Base-by-base conservation (phyloP, 108 stramenopile species). In the Skeletonema menzelii region DNA sequence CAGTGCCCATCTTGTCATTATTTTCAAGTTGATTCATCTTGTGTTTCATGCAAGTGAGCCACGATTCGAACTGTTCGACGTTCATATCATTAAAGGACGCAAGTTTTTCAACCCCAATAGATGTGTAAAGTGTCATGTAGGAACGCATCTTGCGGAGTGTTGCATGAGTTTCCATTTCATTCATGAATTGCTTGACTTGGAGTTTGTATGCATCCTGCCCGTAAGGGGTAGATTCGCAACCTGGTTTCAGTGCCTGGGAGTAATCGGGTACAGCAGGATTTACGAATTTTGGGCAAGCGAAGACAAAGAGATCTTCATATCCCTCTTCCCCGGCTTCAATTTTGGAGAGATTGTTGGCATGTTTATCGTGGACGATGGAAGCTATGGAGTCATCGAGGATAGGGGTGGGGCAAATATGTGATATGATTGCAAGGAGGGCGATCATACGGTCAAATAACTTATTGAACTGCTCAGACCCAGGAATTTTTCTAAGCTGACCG, bases 41-140 rank as follows among this genome's bases (percentile, higher is more conserved):
- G 60, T 87, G 82, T 69, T 95, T 95, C 67, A 86, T 83, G n/a
- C 84, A 77, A 15, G 85, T 27, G 15, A 95, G 59, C 55, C 81
- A 69, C 1, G 86, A 62, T 37, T 79, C 67, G 64, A 90, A 85
- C 46, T 85, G 65, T 17, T 80, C 81, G 27, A 57, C 64, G 32
- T 76, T 76, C 42, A 94, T 79, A 71, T 91, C 90, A 62, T 89
- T 88, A 82, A 97, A 99, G 15, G 80, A 63, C 8, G 93, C 91
- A 30, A 99, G 80, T 75, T 99, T 99, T 24, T 82, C 86, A 13
- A 96, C 76, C 10, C 76, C 84, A 60, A 99, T 95, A 64, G 95
- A 93, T 11, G 97, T 96, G 85, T 99, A 99, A 12, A 99, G 85
- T 53, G 91, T 93, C 82, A 99, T 84, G 88, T 96, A 99, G n/a